Evolutionary conservation across 257 asterid genomes (phyloP).

Genomic region (Gentiana straminea): DNA sequence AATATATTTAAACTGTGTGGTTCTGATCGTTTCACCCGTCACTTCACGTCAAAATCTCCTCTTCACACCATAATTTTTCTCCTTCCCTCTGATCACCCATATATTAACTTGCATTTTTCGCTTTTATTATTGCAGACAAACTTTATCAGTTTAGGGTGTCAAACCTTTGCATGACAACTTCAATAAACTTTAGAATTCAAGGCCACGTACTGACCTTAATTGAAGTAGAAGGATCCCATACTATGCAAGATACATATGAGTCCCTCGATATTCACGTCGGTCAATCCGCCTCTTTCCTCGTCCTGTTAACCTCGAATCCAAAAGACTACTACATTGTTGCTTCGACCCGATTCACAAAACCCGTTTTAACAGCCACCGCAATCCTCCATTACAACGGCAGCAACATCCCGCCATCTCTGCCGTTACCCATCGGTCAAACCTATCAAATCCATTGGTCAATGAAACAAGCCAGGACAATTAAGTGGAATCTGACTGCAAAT

Average conservation of each 20-base stretch:
- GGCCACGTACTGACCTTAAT: conserved; percentile 49
- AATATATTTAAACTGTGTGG: no score
- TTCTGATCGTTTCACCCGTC: no score
- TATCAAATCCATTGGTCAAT: conserved; percentile 58
- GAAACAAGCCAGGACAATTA: conserved; percentile 65
- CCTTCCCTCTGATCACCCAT: no score
- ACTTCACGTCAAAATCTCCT: no score
- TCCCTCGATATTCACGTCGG: conserved; percentile 75
- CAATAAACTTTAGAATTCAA: conserved; percentile 69
- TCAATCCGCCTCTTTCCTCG: conserved; percentile 59
- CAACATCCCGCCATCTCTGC: conserved; percentile 26
- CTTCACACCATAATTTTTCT: no score
- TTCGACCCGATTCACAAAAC: conserved; percentile 54
- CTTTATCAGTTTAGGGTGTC: conserved; percentile 61
- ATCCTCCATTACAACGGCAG: conserved; percentile 45
- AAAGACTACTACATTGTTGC: conserved; percentile 52
- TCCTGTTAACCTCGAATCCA: conserved; percentile 18
- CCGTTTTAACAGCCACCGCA: conserved; percentile 39
- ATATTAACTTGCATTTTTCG: neutral
- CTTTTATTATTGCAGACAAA: conserved; percentile 26
- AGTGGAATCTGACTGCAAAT: conserved; percentile 68
- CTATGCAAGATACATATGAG: conserved; percentile 43
- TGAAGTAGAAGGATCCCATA: conserved; percentile 81
- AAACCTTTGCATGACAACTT: conserved; percentile 43
- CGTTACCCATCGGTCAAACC: conserved; percentile 37